Percentiles rank a stretch among this genome's conserved stretches.
Conservation (phyloP, 306 rosid genomes). For the Lupinus albus region DNA sequence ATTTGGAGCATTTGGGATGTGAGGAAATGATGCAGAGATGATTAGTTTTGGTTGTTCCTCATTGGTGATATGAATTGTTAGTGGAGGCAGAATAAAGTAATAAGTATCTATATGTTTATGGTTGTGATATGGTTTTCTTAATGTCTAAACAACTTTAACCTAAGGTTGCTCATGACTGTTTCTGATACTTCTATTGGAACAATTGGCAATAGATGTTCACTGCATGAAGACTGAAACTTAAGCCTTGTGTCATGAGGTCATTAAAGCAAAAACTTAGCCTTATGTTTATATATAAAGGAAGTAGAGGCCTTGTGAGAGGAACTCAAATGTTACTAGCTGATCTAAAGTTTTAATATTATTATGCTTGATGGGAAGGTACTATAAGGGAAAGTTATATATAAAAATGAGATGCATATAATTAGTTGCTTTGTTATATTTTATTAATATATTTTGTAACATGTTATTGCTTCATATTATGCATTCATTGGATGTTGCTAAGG, state of each 20-base stretch:
- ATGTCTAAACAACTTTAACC: conserved; percentile 55
- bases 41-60: conserved; percentile 55
- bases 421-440: conserved; percentile 23
- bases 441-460: conserved; percentile 19
- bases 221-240: conserved; percentile 69
- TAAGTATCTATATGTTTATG: conserved; percentile 50
- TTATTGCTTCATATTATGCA: conserved; percentile 12
- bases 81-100: conserved; percentile 60
- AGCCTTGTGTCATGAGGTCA: conserved; percentile 61
- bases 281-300: conserved; percentile 49
- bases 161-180: conserved; percentile 54
- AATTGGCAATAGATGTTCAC: conserved; percentile 58
- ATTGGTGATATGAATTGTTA: conserved; percentile 48
- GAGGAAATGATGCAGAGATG: no score
- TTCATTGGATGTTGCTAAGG: conserved; percentile 15
- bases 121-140: conserved; percentile 48
- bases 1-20: no score
- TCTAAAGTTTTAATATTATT: conserved; percentile 7
- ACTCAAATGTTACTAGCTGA: conserved; percentile 40
- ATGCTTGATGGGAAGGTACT: conserved; percentile 14
- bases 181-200: conserved; percentile 46
- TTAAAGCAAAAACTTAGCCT: no score
- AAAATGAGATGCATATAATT: conserved; percentile 17
- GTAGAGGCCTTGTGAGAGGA: conserved; percentile 53
- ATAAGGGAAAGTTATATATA: conserved; percentile 13